phyloP scores from a whole-genome alignment of 2,329 filamentous ascomycete species.

The Ascochyta lentis region DNA sequence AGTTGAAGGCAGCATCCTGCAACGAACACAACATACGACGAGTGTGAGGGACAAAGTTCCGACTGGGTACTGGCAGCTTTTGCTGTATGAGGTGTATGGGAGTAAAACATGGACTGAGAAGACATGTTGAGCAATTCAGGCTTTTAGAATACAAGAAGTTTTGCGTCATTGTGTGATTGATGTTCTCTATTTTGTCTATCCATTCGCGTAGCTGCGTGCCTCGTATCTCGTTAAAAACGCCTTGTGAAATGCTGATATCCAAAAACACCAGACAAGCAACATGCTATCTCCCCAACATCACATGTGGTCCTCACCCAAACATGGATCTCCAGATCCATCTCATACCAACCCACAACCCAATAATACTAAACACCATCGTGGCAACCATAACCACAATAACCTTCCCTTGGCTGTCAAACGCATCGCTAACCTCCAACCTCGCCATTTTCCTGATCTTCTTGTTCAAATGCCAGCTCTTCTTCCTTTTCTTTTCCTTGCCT shows the following conservation, averaged over 20 bases:
- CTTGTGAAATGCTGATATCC: not conserved
- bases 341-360: conserved; percentile 28
- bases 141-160: not conserved
- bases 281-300: not conserved
- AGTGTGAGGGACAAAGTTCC: not conserved
- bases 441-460: conserved; percentile 63
- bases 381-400: conserved; percentile 61
- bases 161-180: no score
- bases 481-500: conserved; percentile 24
- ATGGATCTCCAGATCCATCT: conserved; percentile 28
- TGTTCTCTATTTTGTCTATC: conserved; percentile 5
- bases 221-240: conserved; percentile 4
- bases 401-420: conserved; percentile 64
- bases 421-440: conserved; percentile 67
- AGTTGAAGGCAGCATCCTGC: no score
- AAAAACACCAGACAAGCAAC: not conserved
- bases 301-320: not conserved
- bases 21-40: not conserved
- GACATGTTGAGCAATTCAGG: not conserved
- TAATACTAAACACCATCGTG: conserved; percentile 21
- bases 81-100: not conserved
- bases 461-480: conserved; percentile 46
- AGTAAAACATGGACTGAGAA: not conserved
- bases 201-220: not conserved
- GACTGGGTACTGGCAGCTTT: not conserved